Percentiles rank a stretch among this genome's conserved stretches.
These are phyloP conservation scores for Alternaria alternata DNA, from an alignment of 2,329 filamentous ascomycete species.

Conservation along the genomic window DNA sequence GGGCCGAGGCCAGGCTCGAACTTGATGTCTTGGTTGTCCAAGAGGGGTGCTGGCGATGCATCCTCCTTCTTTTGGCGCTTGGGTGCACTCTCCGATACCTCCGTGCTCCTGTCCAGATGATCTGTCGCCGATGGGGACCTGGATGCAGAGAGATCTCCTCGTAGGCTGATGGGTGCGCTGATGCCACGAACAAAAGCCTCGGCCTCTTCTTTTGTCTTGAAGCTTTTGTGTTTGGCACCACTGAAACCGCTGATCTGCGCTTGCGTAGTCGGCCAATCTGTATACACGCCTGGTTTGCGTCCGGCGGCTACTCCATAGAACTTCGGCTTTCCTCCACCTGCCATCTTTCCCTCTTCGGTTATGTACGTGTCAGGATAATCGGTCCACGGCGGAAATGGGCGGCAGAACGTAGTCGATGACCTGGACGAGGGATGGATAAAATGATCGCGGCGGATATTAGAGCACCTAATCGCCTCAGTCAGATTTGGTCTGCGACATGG, in stretches of 20 bases:
- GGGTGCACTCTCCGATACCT: slow-evolving; percentile 23
- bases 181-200: slow-evolving; percentile 71
- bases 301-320: slow-evolving; percentile 70
- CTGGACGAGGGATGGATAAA: not conserved
- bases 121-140: slow-evolving; percentile 34
- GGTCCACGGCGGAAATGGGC: slow-evolving; percentile 6
- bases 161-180: slow-evolving; percentile 36
- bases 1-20: slow-evolving; percentile 63
- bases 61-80: slow-evolving; percentile 51
- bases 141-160: slow-evolving; percentile 38
- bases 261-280: slow-evolving; percentile 73
- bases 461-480: not conserved
- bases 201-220: slow-evolving; percentile 69
- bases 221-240: slow-evolving; percentile 64
- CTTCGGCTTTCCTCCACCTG: slow-evolving; percentile 54
- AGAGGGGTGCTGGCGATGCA: slow-evolving; percentile 19
- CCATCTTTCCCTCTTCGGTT: slow-evolving; percentile 24
- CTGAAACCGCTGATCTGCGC: slow-evolving; percentile 78
- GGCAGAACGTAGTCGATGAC: not conserved
- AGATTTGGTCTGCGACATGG: too few relatives aligned
- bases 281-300: slow-evolving; percentile 68
- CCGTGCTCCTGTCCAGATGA: slow-evolving; percentile 22
- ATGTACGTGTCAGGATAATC: slow-evolving; percentile 8
- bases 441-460: not conserved
- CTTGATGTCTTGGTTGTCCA: slow-evolving; percentile 23